Conservation (phyloP, 305 asterid genomes). For the Galium porrigens region DNA sequence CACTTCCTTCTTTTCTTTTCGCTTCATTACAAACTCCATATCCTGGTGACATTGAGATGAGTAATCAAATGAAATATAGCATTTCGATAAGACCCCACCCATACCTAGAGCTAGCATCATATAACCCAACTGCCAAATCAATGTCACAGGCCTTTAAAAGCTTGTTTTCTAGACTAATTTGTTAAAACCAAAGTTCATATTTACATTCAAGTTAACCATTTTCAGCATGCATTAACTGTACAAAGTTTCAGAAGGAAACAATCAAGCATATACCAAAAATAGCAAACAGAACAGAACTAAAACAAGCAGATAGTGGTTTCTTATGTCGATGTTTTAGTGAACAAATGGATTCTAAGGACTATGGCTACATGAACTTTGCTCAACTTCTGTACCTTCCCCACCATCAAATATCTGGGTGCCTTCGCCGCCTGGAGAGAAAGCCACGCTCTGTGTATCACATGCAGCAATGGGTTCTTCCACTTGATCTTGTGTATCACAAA, state of each 20-base stretch:
- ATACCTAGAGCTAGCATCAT: background rate
- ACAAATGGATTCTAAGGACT: background rate
- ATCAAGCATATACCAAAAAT: background rate
- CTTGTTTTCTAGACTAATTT: background rate
- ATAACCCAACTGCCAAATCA: too few relatives aligned
- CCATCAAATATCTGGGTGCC: background rate
- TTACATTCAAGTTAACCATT: background rate
- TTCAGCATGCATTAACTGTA: background rate
- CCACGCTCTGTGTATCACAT: background rate
- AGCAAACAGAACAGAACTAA: background rate
- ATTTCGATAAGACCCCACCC: background rate
- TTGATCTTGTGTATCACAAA: background rate
- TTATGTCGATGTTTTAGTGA: background rate
- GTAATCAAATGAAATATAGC: background rate
- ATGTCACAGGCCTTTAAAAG: background rate
- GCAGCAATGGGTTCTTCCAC: conserved; percentile 3
- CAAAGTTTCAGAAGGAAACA: conserved; percentile 1
- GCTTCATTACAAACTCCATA: background rate
- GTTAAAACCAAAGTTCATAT: background rate
- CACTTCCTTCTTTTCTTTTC: background rate
- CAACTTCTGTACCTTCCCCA: background rate
- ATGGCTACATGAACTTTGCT: background rate
- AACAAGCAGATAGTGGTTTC: background rate
- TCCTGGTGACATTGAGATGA: background rate
- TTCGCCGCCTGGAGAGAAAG: background rate